Conservation (phyloP, 768 basidiomycete species). For the Boletus pseudo-olivaceus region DNA sequence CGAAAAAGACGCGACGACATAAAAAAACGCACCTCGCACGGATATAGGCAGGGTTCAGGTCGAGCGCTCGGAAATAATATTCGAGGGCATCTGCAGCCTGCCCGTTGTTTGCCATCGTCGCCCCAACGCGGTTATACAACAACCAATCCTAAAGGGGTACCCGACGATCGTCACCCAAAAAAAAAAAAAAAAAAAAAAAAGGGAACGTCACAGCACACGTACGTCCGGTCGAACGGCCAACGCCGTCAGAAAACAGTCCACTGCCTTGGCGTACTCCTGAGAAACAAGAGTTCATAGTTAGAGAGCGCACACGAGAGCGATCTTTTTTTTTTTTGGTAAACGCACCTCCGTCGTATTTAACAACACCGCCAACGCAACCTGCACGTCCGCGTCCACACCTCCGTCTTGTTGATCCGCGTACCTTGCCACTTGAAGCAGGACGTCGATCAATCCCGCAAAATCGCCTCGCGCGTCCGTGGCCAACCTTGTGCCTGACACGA, state of each 20-base stretch:
- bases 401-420: conserved; percentile 42
- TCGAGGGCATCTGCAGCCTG: conserved; percentile 74
- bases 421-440: conserved; percentile 78
- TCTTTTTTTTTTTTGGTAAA: neutral
- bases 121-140: conserved; percentile 90
- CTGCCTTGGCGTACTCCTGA: conserved; percentile 87
- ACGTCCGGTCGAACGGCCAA: conserved; percentile 86
- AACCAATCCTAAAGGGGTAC: conserved; percentile 69
- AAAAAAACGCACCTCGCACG: conserved; percentile 62
- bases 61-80: conserved; percentile 83
- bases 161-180: conserved; percentile 2
- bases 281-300: neutral
- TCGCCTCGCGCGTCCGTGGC: conserved; percentile 23
- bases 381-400: conserved; percentile 87
- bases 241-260: conserved; percentile 91
- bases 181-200: neutral
- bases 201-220: conserved; percentile 12
- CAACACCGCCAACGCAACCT: conserved; percentile 90
- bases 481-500: conserved; percentile 39
- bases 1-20: neutral
- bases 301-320: neutral
- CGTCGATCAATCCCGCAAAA: conserved; percentile 60
- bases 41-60: conserved; percentile 86
- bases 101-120: conserved; percentile 90
- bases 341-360: conserved; percentile 87